Percentiles rank a stretch among this genome's conserved stretches.
phyloP scores from a whole-genome alignment of 2,329 filamentous ascomycete species.

The Plectosphaerella plurivora region DNA sequence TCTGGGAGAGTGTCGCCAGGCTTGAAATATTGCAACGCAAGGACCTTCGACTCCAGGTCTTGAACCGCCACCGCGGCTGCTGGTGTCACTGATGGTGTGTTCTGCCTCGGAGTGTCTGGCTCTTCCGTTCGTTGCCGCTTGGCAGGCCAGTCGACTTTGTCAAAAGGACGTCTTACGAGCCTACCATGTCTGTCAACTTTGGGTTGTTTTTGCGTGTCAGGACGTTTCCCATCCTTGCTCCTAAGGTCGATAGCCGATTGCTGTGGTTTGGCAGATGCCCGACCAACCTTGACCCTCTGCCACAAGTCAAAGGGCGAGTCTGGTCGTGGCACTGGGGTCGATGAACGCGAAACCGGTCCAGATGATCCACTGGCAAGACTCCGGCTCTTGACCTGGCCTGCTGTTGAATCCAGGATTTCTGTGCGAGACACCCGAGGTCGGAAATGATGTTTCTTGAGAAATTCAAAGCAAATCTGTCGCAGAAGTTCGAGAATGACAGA shows the following conservation, averaged over 20 bases:
- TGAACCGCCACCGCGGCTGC: too few species aligned
- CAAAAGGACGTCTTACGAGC: constrained; percentile 10
- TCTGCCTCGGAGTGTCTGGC: too few species aligned
- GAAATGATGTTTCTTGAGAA: constrained; percentile 70
- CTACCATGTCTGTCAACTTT: constrained; percentile 6
- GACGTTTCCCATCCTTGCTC: background rate
- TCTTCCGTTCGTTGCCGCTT: too few species aligned
- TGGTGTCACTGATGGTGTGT: too few species aligned
- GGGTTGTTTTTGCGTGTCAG: background rate
- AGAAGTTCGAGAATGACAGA: constrained; percentile 58
- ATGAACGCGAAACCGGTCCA: background rate
- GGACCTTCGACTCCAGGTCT: too few species aligned
- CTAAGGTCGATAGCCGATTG: background rate
- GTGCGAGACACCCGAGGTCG: constrained; percentile 39
- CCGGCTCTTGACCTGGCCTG: background rate
- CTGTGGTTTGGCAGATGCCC: background rate
- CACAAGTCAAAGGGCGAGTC: constrained; percentile 30
- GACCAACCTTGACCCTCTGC: constrained; percentile 29
- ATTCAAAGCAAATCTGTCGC: constrained; percentile 64
- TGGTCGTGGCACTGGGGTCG: constrained; percentile 4
- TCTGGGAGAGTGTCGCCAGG: constrained; percentile 3
- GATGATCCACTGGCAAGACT: background rate
- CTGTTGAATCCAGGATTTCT: background rate
- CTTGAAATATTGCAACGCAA: background rate
- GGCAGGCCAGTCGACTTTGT: background rate